Evolutionary conservation across 2,329 filamentous ascomycete species (phyloP).

Genomic region (Byssothecium circinans): DNA sequence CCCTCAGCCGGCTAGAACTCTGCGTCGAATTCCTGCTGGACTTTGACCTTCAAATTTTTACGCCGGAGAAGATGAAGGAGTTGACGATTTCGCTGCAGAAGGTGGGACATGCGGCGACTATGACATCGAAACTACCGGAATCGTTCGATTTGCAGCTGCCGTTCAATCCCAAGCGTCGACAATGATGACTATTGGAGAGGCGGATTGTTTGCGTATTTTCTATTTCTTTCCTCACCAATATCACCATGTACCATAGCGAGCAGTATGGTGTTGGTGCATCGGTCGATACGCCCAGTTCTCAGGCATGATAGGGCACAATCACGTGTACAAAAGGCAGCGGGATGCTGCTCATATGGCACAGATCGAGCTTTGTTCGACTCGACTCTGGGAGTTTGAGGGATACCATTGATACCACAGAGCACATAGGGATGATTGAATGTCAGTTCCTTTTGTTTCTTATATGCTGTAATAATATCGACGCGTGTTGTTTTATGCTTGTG

Average conservation of each 20-base stretch:
- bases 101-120: slow-evolving; percentile 42
- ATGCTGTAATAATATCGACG: not conserved
- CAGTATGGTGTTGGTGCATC: slow-evolving; percentile 3
- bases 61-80: slow-evolving; percentile 37
- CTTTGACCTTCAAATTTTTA: slow-evolving; percentile 45
- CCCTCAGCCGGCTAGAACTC: slow-evolving; percentile 84
- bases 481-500: not conserved
- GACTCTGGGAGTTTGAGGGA: slow-evolving; percentile 1
- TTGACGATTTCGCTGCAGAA: slow-evolving; percentile 41
- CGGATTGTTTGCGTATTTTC: not conserved
- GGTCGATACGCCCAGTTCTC: not conserved
- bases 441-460: not conserved
- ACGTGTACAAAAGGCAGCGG: slow-evolving; percentile 5
- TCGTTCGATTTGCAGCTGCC: slow-evolving; percentile 37
- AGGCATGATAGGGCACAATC: not conserved
- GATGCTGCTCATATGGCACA: not conserved
- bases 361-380: not conserved
- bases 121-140: slow-evolving; percentile 35
- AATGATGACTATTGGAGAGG: slow-evolving; percentile 6
- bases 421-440: slow-evolving; percentile 6
- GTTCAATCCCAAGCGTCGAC: slow-evolving; percentile 28
- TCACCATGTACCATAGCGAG: not conserved
- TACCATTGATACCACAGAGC: slow-evolving; percentile 10
- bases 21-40: slow-evolving; percentile 58
- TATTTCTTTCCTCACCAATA: not conserved